Base-by-base conservation (phyloP, 495 filamentous ascomycete genomes). In the Cenococcum geophilum region DNA sequence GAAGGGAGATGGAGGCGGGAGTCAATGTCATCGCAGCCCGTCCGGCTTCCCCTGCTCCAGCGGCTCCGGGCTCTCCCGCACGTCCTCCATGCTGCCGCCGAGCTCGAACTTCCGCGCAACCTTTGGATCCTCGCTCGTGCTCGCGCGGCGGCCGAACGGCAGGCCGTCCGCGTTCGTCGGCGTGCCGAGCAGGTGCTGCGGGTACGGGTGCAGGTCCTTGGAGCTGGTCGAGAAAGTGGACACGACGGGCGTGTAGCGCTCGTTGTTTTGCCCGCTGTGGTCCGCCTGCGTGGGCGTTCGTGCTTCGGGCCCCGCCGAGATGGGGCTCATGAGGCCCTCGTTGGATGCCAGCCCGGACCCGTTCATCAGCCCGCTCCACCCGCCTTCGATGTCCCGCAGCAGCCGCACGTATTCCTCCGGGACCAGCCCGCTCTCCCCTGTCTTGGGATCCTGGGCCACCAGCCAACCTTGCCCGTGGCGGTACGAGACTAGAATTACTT, bases 381-480 rank as follows among this genome's bases (percentile, higher is more conserved):
- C 84, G 32, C 82, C 90, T 71, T 93, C 89, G 57, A 97, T 93
- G 68, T 97, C 92, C 25, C 91, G 86, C 60, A 97, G 79, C 23
- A 98, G 80, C 8, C 93, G 86, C 55, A 98, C 93, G 71, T 97
- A 98, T 74, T 95, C 91, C 73, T 98, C 93, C 8, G 93, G 93
- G 1, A 98, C 93, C 45, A 98, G 79, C 1, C 93, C 93, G 62
- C 88, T 83, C 71, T 89, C 86, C 4, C 86, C 89, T 2, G 91
- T 96, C 71, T 85, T 89, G n/a, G 93, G 93, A 68, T 98, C 95
- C 74, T 95, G 87, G 3, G 95, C 93, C 23, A 98, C 93, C 42
- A 98, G 79, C 93, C 93, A 98, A 45, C 93, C 93, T 74, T 96
- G 89, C 20, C 92, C 92, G 72, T 97, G 91, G 34, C 93, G 80